These are phyloP conservation scores for Domatiomyces globalis DNA, from an alignment of 2,329 filamentous ascomycete genomes.

Conservation along the genomic window DNA sequence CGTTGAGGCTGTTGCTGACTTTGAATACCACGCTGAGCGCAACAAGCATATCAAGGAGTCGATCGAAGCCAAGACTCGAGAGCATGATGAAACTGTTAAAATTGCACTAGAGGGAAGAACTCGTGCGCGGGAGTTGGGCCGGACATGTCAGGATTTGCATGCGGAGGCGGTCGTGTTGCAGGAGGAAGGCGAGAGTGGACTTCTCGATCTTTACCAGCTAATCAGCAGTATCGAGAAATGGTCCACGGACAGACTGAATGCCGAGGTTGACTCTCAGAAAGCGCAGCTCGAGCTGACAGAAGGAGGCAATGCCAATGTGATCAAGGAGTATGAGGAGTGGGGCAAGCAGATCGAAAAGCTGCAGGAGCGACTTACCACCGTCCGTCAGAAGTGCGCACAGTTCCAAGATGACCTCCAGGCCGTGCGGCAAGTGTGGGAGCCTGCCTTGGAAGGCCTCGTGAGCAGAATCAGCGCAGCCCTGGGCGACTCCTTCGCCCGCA, in stretches of 20 bases:
- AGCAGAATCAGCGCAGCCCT: constrained; percentile 79
- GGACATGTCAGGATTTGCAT: constrained; percentile 16
- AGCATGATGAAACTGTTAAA: constrained; percentile 24
- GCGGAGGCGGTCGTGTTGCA: constrained; percentile 20
- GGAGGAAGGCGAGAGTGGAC: constrained; percentile 7
- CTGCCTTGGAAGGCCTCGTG: constrained; percentile 62
- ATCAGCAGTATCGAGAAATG: constrained; percentile 32
- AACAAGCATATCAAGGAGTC: constrained; percentile 45
- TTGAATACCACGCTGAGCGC: constrained; percentile 51
- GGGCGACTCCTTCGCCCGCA: constrained; percentile 81
- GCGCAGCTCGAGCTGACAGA: constrained; percentile 62
- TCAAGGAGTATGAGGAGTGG: constrained; percentile 62
- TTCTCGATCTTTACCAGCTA: constrained; percentile 5
- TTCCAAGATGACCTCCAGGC: constrained; percentile 47
- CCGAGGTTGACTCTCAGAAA: constrained; percentile 59
- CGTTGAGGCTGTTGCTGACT: constrained; percentile 73
- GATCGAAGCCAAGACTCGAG: constrained; percentile 29
- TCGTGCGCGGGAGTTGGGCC: constrained; percentile 6
- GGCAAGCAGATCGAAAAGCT: constrained; percentile 54
- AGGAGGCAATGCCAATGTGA: constrained; percentile 52
- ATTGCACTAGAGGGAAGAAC: constrained; percentile 3
- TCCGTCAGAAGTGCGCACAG: constrained; percentile 41
- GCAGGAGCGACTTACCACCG: constrained; percentile 22
- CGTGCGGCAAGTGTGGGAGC: constrained; percentile 66
- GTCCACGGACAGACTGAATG: constrained; percentile 50